phyloP scores from a whole-genome alignment of 2,329 filamentous ascomycete genomes.

The Escovopsis weberi region DNA sequence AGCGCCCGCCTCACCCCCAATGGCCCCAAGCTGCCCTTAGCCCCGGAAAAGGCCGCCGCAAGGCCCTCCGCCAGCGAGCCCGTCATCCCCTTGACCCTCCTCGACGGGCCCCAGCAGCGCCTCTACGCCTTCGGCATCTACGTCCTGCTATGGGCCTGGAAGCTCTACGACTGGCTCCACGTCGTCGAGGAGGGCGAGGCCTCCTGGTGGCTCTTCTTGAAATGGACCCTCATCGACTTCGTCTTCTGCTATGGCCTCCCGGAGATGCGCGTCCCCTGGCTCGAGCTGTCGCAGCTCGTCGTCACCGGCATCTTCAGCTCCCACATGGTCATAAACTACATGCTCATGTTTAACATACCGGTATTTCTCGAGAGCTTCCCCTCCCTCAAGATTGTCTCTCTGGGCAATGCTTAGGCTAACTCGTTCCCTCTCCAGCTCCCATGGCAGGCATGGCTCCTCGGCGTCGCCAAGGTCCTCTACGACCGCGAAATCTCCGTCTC shows the following conservation, averaged over 20 bases:
- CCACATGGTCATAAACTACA: slow-evolving; percentile 62
- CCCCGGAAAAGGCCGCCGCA: slow-evolving; percentile 26
- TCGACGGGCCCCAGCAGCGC: slow-evolving; percentile 85
- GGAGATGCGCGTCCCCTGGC: slow-evolving; percentile 83
- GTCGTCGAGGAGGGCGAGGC: slow-evolving; percentile 69
- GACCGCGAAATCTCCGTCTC: slow-evolving; percentile 87
- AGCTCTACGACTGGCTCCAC: slow-evolving; percentile 72
- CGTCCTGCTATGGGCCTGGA: slow-evolving; percentile 60
- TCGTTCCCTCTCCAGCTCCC: slow-evolving; percentile 40
- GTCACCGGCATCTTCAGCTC: slow-evolving; percentile 55
- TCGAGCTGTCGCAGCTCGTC: slow-evolving; percentile 72
- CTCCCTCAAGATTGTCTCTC: background rate
- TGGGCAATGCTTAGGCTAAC: background rate
- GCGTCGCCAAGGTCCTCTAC: slow-evolving; percentile 67
- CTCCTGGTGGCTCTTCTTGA: slow-evolving; percentile 82
- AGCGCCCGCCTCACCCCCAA: slow-evolving; percentile 1
- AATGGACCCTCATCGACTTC: slow-evolving; percentile 83
- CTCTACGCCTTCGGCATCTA: slow-evolving; percentile 79
- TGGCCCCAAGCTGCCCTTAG: slow-evolving; percentile 26
- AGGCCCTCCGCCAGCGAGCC: slow-evolving; percentile 31
- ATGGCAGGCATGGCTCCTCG: slow-evolving; percentile 56
- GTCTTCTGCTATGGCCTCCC: slow-evolving; percentile 79
- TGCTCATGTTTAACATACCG: slow-evolving; percentile 86
- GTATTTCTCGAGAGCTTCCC: slow-evolving; percentile 28
- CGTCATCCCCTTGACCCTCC: slow-evolving; percentile 62